Conservation (phyloP, 2,329 filamentous ascomycete genomes). For the Claviceps sorghi region DNA sequence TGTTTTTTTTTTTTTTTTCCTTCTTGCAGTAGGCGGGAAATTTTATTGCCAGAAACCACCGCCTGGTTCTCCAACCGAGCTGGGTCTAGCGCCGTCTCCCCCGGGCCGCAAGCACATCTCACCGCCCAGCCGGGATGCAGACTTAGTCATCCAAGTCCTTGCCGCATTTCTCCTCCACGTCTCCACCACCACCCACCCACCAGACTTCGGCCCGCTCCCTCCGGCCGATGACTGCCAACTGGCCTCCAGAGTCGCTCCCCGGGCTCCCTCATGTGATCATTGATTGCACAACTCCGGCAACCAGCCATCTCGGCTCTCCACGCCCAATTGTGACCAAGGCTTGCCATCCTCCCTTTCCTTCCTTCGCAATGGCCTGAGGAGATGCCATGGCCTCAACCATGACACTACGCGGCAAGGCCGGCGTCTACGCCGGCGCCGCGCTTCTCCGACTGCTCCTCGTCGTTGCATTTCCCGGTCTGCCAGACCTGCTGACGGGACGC, state of each 20-base stretch:
- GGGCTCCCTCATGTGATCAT: background rate
- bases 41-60: conserved; percentile 22
- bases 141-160: background rate
- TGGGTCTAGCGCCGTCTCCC: conserved; percentile 7
- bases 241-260: conserved; percentile 4
- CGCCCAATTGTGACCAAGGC: background rate
- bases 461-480: conserved; percentile 65
- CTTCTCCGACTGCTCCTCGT: conserved; percentile 69
- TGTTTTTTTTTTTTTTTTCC: conserved; percentile 20
- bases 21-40: conserved; percentile 10
- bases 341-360: background rate
- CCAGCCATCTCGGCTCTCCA: background rate
- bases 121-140: conserved; percentile 10
- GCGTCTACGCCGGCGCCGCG: conserved; percentile 61
- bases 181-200: background rate
- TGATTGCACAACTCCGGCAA: background rate
- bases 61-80: conserved; percentile 8
- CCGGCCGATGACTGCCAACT: background rate
- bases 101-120: conserved; percentile 7
- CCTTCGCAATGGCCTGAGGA: conserved; percentile 5
- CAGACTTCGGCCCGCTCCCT: background rate
- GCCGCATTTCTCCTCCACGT: background rate
- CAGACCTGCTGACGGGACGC: conserved; percentile 72
- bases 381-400: conserved; percentile 17
- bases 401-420: conserved; percentile 27